Evolutionary conservation across 495 filamentous ascomycete genomes (phyloP), one percentile per base, ranked within the genome.

Genomic region (Hyaloscypha finlandica): DNA sequence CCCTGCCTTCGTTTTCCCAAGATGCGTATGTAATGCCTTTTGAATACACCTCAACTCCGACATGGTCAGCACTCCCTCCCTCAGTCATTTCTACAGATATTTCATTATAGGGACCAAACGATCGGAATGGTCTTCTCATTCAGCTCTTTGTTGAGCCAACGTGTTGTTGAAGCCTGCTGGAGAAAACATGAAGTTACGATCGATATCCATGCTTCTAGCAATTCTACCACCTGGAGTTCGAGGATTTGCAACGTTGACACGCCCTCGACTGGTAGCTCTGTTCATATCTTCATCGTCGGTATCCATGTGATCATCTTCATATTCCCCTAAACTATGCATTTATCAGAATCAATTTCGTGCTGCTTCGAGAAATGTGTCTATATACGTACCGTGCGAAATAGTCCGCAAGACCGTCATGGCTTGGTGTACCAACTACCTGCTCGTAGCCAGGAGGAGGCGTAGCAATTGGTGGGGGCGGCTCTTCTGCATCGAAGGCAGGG

Each of bases 371-470:
- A 29, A 30, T 25, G 25, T 25, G 25, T 25, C 1, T 8, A 2
- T 25, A n/a, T 2, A 35, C 33, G 20, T 67, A 68, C 31, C 91
- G 85, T 1, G 89, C 83, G 73, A 99, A 99, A 72, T 99, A 99
- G 71, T 97, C 95, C 2, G 94, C 92, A 16, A 99, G 79, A 0
- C 92, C 88, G 64, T 91, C 90, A n/a, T 88, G 84, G 62, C 88
- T 88, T n/a, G 86, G 85, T 63, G 92, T 84, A 45, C 89, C 90
- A n/a, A 97, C 87, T 59, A 98, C 90, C 31, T 81, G 81, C 20
- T 94, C 92, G 69, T 99, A 99, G 61, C 90, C 88, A 0, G 95
- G 95, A 3, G 95, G 95, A 2, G 94, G 94, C 0, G 93, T 96
- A 63, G 92, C 77, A 39, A 95, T 74, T 3, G 89, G 89, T 55